phyloP scores from a whole-genome alignment of 2,329 filamentous ascomycete genomes.

The Aulographum hederae region DNA sequence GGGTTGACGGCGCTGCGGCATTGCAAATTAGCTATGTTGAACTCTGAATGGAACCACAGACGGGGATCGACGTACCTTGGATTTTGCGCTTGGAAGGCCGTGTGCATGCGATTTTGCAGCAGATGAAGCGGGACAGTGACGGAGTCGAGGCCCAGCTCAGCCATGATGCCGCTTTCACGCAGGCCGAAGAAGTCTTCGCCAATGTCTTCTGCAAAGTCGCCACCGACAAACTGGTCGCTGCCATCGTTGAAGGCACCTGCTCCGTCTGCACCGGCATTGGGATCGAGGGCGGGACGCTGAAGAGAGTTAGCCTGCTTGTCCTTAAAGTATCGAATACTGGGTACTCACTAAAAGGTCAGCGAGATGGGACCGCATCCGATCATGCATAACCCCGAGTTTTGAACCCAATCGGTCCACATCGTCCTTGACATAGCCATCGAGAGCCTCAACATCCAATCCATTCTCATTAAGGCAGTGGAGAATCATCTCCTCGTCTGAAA shows the following conservation, averaged over 20 bases:
- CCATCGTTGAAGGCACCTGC: slow-evolving; percentile 88
- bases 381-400: slow-evolving; percentile 71
- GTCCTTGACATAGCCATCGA: slow-evolving; percentile 80
- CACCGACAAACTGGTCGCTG: slow-evolving; percentile 89
- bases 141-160: slow-evolving; percentile 73
- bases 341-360: slow-evolving; percentile 56
- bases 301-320: slow-evolving; percentile 12
- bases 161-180: slow-evolving; percentile 81
- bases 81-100: slow-evolving; percentile 63
- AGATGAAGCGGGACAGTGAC: slow-evolving; percentile 88
- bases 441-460: slow-evolving; percentile 59
- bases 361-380: slow-evolving; percentile 84
- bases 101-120: slow-evolving; percentile 77
- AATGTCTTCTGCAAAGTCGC: slow-evolving; percentile 93
- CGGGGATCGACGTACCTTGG: slow-evolving; percentile 35
- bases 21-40: no score
- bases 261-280: slow-evolving; percentile 56
- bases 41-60: no score
- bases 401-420: slow-evolving; percentile 73
- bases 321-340: neutral
- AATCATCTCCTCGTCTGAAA: slow-evolving; percentile 68
- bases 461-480: slow-evolving; percentile 73
- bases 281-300: slow-evolving; percentile 58
- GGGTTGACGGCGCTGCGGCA: slow-evolving; percentile 37
- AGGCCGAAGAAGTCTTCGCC: slow-evolving; percentile 99